These are phyloP conservation scores for Tulasnella sp. DNA, from an alignment of 768 basidiomycete species.

Conservation along the genomic window DNA sequence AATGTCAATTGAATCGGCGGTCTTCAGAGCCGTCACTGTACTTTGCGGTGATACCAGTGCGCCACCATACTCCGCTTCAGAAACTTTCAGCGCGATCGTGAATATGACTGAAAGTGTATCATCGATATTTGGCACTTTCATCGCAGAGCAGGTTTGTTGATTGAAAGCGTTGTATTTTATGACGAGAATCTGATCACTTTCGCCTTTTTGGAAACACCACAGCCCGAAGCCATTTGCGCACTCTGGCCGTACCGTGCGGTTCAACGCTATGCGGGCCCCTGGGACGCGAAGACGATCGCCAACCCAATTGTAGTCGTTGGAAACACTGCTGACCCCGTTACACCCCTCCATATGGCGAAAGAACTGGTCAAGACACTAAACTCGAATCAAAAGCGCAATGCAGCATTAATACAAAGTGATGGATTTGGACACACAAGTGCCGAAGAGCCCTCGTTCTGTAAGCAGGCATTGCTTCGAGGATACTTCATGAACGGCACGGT, in stretches of 20 bases:
- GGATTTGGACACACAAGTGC: conserved; percentile 14
- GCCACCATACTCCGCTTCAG: conserved; percentile 1
- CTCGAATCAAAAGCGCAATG: neutral
- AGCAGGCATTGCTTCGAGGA: neutral
- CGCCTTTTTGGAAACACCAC: too few species aligned
- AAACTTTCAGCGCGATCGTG: conserved; percentile 13
- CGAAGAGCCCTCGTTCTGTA: conserved; percentile 12
- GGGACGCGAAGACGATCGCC: neutral
- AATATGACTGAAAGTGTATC: neutral
- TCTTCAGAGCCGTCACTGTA: too few species aligned
- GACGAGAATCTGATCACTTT: neutral
- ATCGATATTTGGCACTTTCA: neutral
- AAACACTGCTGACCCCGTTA: neutral
- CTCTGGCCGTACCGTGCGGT: conserved; percentile 1
- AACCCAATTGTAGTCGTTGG: neutral
- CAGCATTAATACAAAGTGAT: conserved; percentile 9
- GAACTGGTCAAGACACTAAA: neutral
- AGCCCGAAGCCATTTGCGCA: neutral
- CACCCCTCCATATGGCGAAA: neutral
- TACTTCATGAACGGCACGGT: conserved; percentile 8
- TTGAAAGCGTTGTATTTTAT: neutral
- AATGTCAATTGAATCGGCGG: too few species aligned
- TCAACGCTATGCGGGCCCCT: conserved; percentile 1
- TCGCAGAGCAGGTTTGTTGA: neutral
- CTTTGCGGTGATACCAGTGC: too few species aligned